Evolutionary conservation across 805 yeast species (phyloP).

Genomic region (Candida railenensis): DNA sequence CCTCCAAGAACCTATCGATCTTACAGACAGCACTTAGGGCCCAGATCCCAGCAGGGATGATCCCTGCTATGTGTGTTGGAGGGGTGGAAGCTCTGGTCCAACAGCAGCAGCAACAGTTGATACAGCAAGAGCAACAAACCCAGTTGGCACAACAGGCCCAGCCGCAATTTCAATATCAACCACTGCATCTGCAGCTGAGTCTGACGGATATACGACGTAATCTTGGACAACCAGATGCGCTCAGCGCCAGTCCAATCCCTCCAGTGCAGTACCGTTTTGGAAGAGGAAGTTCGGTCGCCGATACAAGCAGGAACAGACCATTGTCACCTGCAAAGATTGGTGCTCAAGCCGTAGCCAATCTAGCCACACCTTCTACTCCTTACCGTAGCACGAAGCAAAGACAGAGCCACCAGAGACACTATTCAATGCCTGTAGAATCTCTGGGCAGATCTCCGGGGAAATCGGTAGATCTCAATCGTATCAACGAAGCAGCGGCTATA

Average conservation of each 20-base stretch:
- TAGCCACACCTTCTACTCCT: conserved; percentile 36
- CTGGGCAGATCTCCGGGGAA: conserved; percentile 8
- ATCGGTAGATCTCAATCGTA: conserved; percentile 6
- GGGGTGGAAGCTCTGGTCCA: conserved; percentile 4
- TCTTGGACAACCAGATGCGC: conserved; percentile 13
- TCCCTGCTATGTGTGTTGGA: conserved; percentile 58
- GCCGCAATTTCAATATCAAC: neutral
- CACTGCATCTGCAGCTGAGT: neutral
- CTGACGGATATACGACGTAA: conserved; percentile 11
- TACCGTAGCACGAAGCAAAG: conserved; percentile 20
- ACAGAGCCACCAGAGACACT: conserved; percentile 38
- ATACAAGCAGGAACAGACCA: conserved; percentile 35
- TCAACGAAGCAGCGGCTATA: conserved; percentile 6
- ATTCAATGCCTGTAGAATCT: conserved; percentile 39
- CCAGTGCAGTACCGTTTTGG: conserved; percentile 39
- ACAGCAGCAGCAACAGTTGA: conserved; percentile 8
- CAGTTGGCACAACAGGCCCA: conserved; percentile 4
- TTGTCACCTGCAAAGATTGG: conserved; percentile 72
- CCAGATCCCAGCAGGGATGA: conserved; percentile 62
- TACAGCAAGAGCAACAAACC: conserved; percentile 5
- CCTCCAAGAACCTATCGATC: conserved; percentile 59
- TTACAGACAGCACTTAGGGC: conserved; percentile 58
- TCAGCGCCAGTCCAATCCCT: conserved; percentile 29
- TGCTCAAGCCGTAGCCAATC: conserved; percentile 63
- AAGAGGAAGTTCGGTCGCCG: conserved; percentile 13